phyloP scores from a whole-genome alignment of 1,284 basidiomycete genomes.

The Ceratobasidium sp. region DNA sequence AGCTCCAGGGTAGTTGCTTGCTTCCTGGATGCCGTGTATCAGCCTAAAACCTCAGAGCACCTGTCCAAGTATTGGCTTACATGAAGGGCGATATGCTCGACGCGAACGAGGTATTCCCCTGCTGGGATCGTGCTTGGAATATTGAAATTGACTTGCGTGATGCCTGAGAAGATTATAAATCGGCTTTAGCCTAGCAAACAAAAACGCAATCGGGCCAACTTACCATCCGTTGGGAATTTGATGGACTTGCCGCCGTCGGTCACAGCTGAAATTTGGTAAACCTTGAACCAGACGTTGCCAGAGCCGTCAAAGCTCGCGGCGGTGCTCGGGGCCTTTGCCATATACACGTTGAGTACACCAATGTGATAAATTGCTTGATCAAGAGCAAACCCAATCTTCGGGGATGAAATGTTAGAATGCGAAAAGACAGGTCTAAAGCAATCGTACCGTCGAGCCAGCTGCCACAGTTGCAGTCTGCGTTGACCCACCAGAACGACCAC shows the following conservation, averaged over 20 bases:
- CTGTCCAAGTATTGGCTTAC: background rate
- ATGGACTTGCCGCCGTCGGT: constrained; percentile 56
- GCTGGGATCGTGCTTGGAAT: constrained; percentile 55
- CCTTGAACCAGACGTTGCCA: constrained; percentile 65
- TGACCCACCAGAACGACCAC: constrained; percentile 56
- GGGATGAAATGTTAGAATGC: background rate
- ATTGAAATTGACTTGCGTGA: constrained; percentile 60
- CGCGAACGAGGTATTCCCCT: constrained; percentile 49
- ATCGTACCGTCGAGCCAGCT: constrained; percentile 59
- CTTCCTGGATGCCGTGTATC: background rate
- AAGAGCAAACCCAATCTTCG: constrained; percentile 55
- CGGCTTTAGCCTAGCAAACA: background rate
- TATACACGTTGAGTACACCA: constrained; percentile 60
- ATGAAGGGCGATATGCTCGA: constrained; percentile 49
- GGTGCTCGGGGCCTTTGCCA: constrained; percentile 61
- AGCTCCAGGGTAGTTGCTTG: constrained; percentile 15
- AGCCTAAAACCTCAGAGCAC: constrained; percentile 48
- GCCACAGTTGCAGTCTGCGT: constrained; percentile 61
- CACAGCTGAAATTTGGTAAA: constrained; percentile 61
- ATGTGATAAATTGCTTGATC: constrained; percentile 58
- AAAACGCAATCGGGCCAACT: constrained; percentile 45
- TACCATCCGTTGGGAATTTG: constrained; percentile 59
- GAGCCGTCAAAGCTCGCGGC: constrained; percentile 60
- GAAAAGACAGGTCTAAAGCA: constrained; percentile 55
- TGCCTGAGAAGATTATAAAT: constrained; percentile 50